Conservation (phyloP, 495 filamentous ascomycete genomes). For the Letharia columbiana region DNA sequence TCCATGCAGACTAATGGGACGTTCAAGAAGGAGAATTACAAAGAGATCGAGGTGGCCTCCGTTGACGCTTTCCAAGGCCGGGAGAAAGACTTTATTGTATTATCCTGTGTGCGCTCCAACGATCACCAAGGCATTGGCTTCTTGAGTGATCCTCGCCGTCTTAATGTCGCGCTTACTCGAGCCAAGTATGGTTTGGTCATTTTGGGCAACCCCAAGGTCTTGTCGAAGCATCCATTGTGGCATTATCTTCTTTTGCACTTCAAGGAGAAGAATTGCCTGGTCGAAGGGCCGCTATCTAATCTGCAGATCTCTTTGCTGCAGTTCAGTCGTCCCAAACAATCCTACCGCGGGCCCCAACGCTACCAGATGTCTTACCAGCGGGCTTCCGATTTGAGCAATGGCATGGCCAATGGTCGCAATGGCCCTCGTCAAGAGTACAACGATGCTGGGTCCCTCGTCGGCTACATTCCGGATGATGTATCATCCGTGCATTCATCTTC, state of each 20-base stretch:
- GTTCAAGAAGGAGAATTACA: slow-evolving; percentile 97
- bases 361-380: slow-evolving; percentile 78
- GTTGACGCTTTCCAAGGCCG: slow-evolving; percentile 98
- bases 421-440: slow-evolving; percentile 61
- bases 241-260: slow-evolving; percentile 94
- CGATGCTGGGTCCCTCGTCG: slow-evolving; percentile 79
- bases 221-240: slow-evolving; percentile 97
- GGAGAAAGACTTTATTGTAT: slow-evolving; percentile 98
- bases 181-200: slow-evolving; percentile 95
- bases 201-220: slow-evolving; percentile 93
- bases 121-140: slow-evolving; percentile 99
- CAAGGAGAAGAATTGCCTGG: slow-evolving; percentile 92
- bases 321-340: slow-evolving; percentile 87
- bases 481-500: slow-evolving; percentile 92
- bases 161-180: slow-evolving; percentile 97
- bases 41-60: slow-evolving; percentile 96
- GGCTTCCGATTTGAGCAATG: slow-evolving; percentile 46
- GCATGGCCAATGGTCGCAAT: slow-evolving; percentile 42
- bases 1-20: slow-evolving; percentile 97
- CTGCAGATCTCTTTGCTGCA: slow-evolving; percentile 90
- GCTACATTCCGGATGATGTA: slow-evolving; percentile 94
- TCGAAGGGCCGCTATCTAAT: slow-evolving; percentile 94
- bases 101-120: slow-evolving; percentile 97
- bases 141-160: slow-evolving; percentile 92
- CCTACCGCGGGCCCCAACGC: slow-evolving; percentile 82